Conservation (phyloP, 1,284 basidiomycete species). For the Malassezia globosa region DNA sequence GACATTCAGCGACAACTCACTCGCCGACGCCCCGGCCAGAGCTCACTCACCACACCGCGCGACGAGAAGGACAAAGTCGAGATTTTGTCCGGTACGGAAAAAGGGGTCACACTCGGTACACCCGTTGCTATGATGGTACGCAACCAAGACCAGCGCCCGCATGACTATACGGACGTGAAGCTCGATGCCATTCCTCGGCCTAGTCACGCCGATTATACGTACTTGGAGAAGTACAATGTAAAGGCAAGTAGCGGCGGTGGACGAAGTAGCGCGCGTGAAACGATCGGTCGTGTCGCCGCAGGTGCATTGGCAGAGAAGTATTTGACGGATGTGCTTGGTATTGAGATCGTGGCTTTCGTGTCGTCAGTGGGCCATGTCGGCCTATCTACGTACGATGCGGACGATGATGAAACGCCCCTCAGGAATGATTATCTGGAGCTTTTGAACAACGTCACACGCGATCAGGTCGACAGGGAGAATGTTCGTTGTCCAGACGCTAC, state of each 20-base stretch:
- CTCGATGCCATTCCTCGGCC: conserved; percentile 85
- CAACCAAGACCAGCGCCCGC: conserved; percentile 95
- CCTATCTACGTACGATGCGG: conserved; percentile 51
- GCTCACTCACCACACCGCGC: conserved; percentile 79
- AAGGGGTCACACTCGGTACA: conserved; percentile 88
- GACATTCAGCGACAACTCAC: conserved; percentile 89
- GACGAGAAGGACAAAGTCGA: conserved; percentile 93
- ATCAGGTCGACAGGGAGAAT: conserved; percentile 72
- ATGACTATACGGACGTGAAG: conserved; percentile 90
- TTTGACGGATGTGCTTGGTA: conserved; percentile 70
- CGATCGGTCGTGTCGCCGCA: conserved; percentile 92
- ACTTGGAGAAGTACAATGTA: conserved; percentile 91
- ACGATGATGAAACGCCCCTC: conserved; percentile 62
- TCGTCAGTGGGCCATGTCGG: conserved; percentile 87
- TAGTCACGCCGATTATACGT: conserved; percentile 95
- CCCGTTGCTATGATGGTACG: conserved; percentile 89
- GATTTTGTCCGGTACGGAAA: conserved; percentile 86
- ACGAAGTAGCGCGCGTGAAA: conserved; percentile 85
- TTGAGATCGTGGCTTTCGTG: conserved; percentile 95
- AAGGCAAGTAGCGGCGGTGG: conserved; percentile 96
- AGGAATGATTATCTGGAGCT: conserved; percentile 72
- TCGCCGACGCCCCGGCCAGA: conserved; percentile 85
- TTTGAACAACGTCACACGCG: conserved; percentile 68
- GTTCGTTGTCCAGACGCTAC: conserved; percentile 83
- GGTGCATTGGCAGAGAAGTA: conserved; percentile 97